Base-by-base conservation (phyloP, 768 basidiomycete species). In the Phylloporus sp. region DNA sequence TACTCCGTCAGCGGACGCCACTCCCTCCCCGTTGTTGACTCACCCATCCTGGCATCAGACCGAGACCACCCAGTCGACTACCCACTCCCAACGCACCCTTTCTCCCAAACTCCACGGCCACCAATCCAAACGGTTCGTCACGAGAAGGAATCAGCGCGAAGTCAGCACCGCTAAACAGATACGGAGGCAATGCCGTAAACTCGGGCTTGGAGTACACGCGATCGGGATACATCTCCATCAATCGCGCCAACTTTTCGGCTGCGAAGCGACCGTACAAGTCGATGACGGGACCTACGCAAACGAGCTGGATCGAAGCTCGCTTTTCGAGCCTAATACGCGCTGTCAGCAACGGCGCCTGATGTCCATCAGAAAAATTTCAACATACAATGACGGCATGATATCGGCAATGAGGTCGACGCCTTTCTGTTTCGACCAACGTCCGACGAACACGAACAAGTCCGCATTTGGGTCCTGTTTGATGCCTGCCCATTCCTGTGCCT, bases 11-110 rank as follows among this genome's bases (percentile, higher is more conserved):
- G 37, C 29, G 10, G 29, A 1, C 5, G 29, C 15, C 4, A 21
- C 5, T 3, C 9, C 4, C 21, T 22, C 6, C 24, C 1, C 22
- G 15, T 10, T 17, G 4, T 22, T 11, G 1, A 76, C 85, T 59
- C 62, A 92, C 90, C 93, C 93, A 95, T 71, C 92, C 93, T 63
- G 93, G 93, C 93, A 96, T 96, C 49, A 96, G 72, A 68, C 93
- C 93, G 35, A 96, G 77, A 73, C 93, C 93, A 62, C 93, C 93
- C 18, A 95, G 77, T 58, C 93, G 87, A 72, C 86, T 83, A 55
- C 93, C 93, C 55, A 96, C 93, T 71, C 93, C 93, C 42, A 96
- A 80, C 44, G 93, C 93, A 75, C 93, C 93, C 67, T 95, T 96
- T 55, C 93, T 75, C 65, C 93, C 93, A 68, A 96, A 96, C 65